Base-by-base conservation (phyloP, 2,329 filamentous ascomycete genomes). In the Alternaria gaisen region DNA sequence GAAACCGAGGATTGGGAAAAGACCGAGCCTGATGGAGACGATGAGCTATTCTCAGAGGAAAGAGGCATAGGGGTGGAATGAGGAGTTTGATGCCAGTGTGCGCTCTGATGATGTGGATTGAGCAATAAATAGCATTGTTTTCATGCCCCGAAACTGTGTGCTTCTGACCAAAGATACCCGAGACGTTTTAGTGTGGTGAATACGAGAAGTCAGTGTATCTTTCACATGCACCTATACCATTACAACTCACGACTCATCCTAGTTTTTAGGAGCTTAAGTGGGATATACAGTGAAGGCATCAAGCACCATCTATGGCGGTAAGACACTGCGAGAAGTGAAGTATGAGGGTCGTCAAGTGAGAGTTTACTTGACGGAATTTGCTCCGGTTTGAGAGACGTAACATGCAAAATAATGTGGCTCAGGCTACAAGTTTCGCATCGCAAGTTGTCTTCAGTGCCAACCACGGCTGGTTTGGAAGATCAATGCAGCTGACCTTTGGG, bases 1-100 rank as follows among this genome's bases (percentile, higher is more conserved):
- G 54, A 63, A 24, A 24, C 12, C 18, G 58, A 46, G 16, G 32
- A 46, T n/a, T 40, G 32, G 38, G 46, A 52, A 12, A 46, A 18
- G 24, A 46, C 40, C 2, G 41, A 36, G 18, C 10, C 12, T 16
- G 38, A 38, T 12, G 46, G 20, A 41, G 53, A 26, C 12, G 42
- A 40, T 28, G 38, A 58, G 8, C 38, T 18, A 4, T 12, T 32
- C 6, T 26, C 24, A 26, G 18, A 16, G 10, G 56, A 42, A 20
- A 12, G 18, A 4, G 32, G 14, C 14, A 12, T 36, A 14, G 11
- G 16, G 38, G 3, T 12, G 9, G 18, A 22, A 20, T 32, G 30
- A 24, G 46, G 30, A 28, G 5, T n/a, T 36, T 18, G 46, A 50
- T 20, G 30, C 46, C 22, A 50, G 14, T 24, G 46, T 38, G 9